Evolutionary conservation across 495 filamentous ascomycete species (phyloP), one percentile per base, ranked within the genome.

Genomic region (Tuber borchii): DNA sequence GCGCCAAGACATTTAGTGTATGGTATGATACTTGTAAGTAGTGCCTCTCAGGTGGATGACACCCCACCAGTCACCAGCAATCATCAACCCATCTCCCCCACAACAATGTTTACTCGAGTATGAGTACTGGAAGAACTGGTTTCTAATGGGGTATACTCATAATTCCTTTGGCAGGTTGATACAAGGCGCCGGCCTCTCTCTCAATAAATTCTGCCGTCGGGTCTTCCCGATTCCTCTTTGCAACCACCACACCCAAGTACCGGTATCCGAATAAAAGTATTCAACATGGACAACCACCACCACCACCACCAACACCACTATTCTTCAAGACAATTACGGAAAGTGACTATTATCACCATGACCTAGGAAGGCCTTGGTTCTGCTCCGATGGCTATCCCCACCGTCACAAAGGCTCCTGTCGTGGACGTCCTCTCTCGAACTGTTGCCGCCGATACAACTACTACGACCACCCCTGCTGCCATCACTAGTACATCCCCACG

Each of bases 401-500:
- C 9, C 56, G 9, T 16, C n/a, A 4, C n/a, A 31, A 61, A 61
- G 26, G 56, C 26, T 61, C 56, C 56, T 31, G 12, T 61, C n/a
- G 20, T 61, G 7, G 56, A 61, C 4, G 56, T n/a, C 56, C 56
- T 61, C n/a, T 22, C 56, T 16, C n/a, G 31, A 1, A 61, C 56
- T 16, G 16, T 16, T 14, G n/a, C 46, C 9, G n/a, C n/a, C n/a
- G n/a, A n/a, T n/a, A 2, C 45, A 22, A 39, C 46, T 10, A 37
- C 71, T 12, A 75, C 77, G 61, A 44, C 45, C 26, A n/a, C 77
- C 51, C 42, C 19, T 42, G 71, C 76, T 16, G 56, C 76, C 61
- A 78, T 74, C 26, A 46, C 72, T 82, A 94, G 34, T 37, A 37
- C 97, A 56, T 56, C 56, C 56, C 56, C 56, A 6, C 77, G 77